Evolutionary conservation across 495 filamentous ascomycete genomes (phyloP), one percentile per base, ranked within the genome.

Genomic region (Penicillium desertorum): DNA sequence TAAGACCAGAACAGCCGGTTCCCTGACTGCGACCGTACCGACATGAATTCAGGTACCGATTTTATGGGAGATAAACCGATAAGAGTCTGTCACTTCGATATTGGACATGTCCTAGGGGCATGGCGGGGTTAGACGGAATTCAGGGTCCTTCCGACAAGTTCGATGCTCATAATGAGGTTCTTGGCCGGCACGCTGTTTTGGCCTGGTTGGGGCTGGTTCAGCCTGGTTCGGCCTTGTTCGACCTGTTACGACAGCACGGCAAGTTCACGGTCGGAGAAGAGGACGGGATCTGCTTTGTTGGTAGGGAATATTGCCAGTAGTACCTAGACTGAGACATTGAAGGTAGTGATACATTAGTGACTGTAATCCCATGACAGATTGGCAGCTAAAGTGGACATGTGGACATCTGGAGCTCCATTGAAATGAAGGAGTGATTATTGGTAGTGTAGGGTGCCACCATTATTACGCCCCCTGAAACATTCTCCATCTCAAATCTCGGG

Each of bases 301-400:
- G 8, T 29, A 11, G 25, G 25, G n/a, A 29, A 47, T 29, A 16
- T 19, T 25, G 32, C 23, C 46, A 44, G 48, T 23, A 12, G 30
- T 5, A 9, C 11, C 19, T 20, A n/a, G 30, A 12, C 41, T 23
- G 47, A 37, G 9, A 30, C 9, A 10, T 50, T 12, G 32, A 37
- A 16, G 6, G 23, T 16, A 16, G 30, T 48, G 19, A 48, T 17
- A 39, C n/a, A 7, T 17, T 7, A 39, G n/a, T 39, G 6, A n/a
- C 30, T 48, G 29, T 48, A 32, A 48, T 48, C 4, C 8, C n/a
- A 48, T 32, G 27, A 48, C n/a, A 39, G 20, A n/a, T 50, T 49
- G 10, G 6, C 6, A 8, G 27, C 27, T 29, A 29, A 29, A 29
- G 27, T 29, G 27, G 27, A 8, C 27, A 29, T 29, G 27, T 29